Conservation (phyloP, 2,329 filamentous ascomycete species). For the Tolypocladium nubicola region DNA sequence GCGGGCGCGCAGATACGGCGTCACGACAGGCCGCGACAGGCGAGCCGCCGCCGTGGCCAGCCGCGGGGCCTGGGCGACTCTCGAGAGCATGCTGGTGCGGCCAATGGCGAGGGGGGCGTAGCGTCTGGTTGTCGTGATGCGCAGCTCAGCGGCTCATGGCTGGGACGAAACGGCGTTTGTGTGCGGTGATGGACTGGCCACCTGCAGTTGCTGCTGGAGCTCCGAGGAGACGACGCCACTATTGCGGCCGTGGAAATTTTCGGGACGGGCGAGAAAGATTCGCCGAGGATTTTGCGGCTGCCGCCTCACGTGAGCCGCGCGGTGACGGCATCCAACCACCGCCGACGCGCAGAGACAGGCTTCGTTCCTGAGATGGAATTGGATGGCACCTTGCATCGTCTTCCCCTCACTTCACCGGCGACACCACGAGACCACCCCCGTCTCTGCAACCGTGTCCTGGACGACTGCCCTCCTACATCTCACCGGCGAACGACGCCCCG, state of each 20-base stretch:
- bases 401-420: not conserved
- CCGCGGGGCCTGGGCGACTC: conserved; percentile 21
- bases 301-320: not conserved
- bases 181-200: not conserved
- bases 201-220: not conserved
- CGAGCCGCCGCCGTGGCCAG: conserved; percentile 20
- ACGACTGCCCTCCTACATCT: not conserved
- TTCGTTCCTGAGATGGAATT: not conserved
- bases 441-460: not conserved
- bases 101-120: not conserved
- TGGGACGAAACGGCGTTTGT: not conserved
- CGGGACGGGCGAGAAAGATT: not conserved
- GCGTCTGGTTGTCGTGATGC: not conserved
- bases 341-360: not conserved
- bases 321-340: not conserved
- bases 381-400: not conserved
- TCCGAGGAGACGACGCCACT: too few species aligned
- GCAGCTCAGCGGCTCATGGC: not conserved
- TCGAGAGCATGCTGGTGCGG: conserved; percentile 27
- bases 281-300: not conserved
- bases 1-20: conserved; percentile 13
- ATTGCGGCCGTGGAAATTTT: not conserved
- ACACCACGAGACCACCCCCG: not conserved
- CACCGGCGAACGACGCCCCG: not conserved
- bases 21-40: conserved; percentile 13